Base-by-base conservation (phyloP, 202 grass and related monocot species). In the Carex sylvatica region DNA sequence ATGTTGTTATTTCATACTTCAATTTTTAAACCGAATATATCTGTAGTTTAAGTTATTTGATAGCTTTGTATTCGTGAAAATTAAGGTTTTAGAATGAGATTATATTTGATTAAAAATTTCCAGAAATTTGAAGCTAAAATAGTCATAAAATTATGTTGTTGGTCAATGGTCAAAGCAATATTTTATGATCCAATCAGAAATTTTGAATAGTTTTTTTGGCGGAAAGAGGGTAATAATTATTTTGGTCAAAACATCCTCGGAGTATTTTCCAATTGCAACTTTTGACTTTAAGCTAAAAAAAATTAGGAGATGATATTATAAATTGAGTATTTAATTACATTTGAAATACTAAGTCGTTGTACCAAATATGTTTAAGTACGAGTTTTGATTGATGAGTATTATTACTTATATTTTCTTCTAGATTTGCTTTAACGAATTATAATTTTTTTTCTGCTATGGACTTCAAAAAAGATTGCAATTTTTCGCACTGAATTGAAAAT, bases 111-210 rank as follows among this genome's bases (percentile, higher is more conserved):
- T 15, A 54, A 68, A 18, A 6, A 15, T 55, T 55, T 31, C 6
- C 33, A 19, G 15, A 58, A 58, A 20, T 4, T 5, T 36, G 23
- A 59, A 77, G 2, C 58, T 55, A 31, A 54, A 31, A 40, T 55
- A 55, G 5, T n/a, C 24, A 9, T 30, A 75, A 19, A 54, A 19
- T 59, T 77, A 77, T 59, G 51, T 36, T 77, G 47, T 55, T 75
- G 49, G 49, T 74, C 72, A 75, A 55, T 31, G 72, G 72, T 42
- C 24, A 18, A 31, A 31, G 49, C 23, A 55, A 18, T 14, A 75
- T 75, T 75, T 74, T 53, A 55, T 54, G 72, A 75, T 54, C 23
- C 49, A 71, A 71, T 71, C 9, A 47, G 9, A 71, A 71, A 13
- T 23, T 4, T 47, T n/a, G 19, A 71, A 23, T 47, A 71, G 3